Conservation (phyloP, 345 rosid genomes). For the Dipteronia dyeriana region DNA sequence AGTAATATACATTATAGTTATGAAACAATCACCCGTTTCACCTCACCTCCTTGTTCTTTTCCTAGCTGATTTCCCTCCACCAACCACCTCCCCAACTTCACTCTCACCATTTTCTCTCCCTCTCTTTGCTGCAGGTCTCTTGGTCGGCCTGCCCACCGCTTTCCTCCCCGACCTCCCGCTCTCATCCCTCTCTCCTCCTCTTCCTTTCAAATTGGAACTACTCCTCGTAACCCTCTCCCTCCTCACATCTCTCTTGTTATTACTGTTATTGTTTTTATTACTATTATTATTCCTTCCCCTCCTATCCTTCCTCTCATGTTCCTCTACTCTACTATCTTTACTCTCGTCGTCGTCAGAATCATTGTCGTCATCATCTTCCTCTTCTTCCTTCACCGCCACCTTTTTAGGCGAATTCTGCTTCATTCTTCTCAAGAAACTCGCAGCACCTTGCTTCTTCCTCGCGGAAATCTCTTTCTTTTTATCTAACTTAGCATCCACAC, state of each 20-base stretch:
- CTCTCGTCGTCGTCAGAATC: conserved; percentile 15
- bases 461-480: conserved; percentile 30
- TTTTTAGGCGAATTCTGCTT: conserved; percentile 47
- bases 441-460: conserved; percentile 47
- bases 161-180: conserved; percentile 33
- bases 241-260: conserved; percentile 1
- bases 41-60: conserved; percentile 48
- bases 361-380: conserved; percentile 3
- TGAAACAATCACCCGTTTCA: conserved; percentile 19
- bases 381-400: conserved; percentile 19
- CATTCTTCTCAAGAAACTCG: conserved; percentile 52
- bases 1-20: conserved; percentile 31
- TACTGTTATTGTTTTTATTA: not conserved
- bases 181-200: conserved; percentile 35
- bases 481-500: conserved; percentile 33
- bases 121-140: conserved; percentile 33
- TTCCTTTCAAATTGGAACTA: conserved; percentile 25
- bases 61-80: conserved; percentile 31
- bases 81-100: conserved; percentile 24
- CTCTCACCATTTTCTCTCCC: conserved; percentile 37
- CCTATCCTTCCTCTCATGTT: conserved; percentile 20
- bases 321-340: conserved; percentile 22
- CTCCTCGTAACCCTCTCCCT: conserved; percentile 39
- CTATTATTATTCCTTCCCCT: not conserved
- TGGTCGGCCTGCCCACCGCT: conserved; percentile 42